Conservation (phyloP, 805 yeast genomes). For the Candida piceae region DNA sequence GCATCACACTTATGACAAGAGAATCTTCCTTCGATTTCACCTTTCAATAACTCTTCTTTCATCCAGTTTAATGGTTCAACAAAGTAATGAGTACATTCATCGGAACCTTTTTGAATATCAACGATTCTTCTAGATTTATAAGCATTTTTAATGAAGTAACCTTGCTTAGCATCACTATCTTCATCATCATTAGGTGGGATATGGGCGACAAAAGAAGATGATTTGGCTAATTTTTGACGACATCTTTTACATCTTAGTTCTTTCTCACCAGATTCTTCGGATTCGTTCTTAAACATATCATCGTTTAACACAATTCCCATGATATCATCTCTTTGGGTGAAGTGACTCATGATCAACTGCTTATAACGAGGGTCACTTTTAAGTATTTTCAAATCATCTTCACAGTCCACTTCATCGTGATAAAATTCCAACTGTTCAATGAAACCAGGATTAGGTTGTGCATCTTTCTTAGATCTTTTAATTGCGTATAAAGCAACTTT, state of each 20-base stretch:
- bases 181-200: constrained; percentile 53
- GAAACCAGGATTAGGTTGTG: constrained; percentile 73
- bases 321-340: constrained; percentile 25
- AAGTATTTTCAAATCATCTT: constrained; percentile 31
- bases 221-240: constrained; percentile 62
- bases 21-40: constrained; percentile 82
- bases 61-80: constrained; percentile 92
- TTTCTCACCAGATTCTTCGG: constrained; percentile 1
- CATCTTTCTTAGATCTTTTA: constrained; percentile 52
- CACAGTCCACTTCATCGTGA: constrained; percentile 34
- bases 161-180: constrained; percentile 56
- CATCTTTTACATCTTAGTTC: constrained; percentile 76
- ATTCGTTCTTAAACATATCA: constrained; percentile 10
- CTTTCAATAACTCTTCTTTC: constrained; percentile 68
- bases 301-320: constrained; percentile 10
- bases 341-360: constrained; percentile 34
- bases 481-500: constrained; percentile 72
- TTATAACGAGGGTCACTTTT: constrained; percentile 30
- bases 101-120: constrained; percentile 51
- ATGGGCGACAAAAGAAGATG: constrained; percentile 60
- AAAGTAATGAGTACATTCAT: constrained; percentile 76
- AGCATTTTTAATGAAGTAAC: constrained; percentile 60
- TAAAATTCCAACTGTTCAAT: constrained; percentile 65
- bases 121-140: constrained; percentile 57
- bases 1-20: constrained; percentile 77